phyloP scores from a whole-genome alignment of 176 grass and related monocot genomes.

The Aegilops bicornis region DNA sequence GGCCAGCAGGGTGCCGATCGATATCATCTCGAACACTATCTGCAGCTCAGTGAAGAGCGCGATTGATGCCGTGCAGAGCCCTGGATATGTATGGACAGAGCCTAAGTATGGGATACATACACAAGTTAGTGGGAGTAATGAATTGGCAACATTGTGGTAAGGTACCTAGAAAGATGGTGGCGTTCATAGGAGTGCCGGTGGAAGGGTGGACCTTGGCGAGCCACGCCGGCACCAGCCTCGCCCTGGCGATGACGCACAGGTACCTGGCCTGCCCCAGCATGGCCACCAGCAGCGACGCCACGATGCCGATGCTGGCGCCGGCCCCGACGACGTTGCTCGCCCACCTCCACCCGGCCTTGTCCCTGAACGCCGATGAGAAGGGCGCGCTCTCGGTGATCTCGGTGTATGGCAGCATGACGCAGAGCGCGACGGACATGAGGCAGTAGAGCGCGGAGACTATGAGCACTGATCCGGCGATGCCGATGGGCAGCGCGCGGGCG shows the following conservation, averaged over 20 bases:
- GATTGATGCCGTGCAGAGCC: constrained; percentile 68
- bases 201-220: constrained; percentile 79
- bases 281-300: constrained; percentile 85
- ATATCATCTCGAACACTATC: constrained; percentile 83
- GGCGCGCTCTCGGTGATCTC: constrained; percentile 65
- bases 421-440: constrained; percentile 88
- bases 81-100: constrained; percentile 29
- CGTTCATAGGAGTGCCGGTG: constrained; percentile 86
- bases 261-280: constrained; percentile 96
- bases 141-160: neutral
- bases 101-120: neutral
- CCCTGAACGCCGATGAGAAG: constrained; percentile 74
- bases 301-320: constrained; percentile 80
- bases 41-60: constrained; percentile 86
- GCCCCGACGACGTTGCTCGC: constrained; percentile 67
- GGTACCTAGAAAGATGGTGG: constrained; percentile 83
- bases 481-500: constrained; percentile 68
- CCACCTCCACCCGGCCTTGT: constrained; percentile 77
- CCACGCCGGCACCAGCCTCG: constrained; percentile 70
- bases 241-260: constrained; percentile 89
- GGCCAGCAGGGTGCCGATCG: constrained; percentile 87
- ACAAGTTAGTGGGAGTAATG: neutral
- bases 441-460: constrained; percentile 79
- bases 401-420: constrained; percentile 82
- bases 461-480: constrained; percentile 79